A percentile compares a stretch with the other conserved stretches of the same genome.
phyloP scores from a whole-genome alignment of 164 flowering plant genomes.

The Litsea cubeba region DNA sequence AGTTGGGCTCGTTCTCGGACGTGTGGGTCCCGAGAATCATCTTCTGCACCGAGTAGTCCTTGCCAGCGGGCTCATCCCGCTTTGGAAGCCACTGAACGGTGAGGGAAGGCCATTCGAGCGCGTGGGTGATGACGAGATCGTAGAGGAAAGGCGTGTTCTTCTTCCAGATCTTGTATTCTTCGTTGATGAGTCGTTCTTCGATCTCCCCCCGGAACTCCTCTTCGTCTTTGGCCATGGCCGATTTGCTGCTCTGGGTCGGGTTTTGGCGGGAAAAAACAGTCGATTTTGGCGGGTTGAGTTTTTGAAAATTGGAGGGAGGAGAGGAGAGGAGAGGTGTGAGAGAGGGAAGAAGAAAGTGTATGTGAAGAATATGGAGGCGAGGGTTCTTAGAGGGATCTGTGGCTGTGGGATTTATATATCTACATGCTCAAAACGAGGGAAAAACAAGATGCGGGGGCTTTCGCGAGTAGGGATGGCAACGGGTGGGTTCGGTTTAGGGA shows the following conservation, averaged over 20 bases:
- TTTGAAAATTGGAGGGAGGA: slow-evolving; percentile 9
- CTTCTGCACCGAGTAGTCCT: slow-evolving; percentile 91
- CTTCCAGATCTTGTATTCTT: slow-evolving; percentile 99
- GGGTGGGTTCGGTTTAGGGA: too few species aligned
- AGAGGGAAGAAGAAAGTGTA: neutral
- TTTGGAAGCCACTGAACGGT: slow-evolving; percentile 97
- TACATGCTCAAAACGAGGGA: neutral
- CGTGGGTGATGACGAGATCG: slow-evolving; percentile 93
- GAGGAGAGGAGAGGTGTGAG: neutral
- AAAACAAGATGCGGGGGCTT: neutral
- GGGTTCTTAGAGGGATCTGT: neutral
- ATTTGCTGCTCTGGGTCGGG: neutral
- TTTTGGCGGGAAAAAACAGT: slow-evolving; percentile 7
- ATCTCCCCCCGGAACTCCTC: slow-evolving; percentile 86
- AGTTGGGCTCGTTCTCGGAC: slow-evolving; percentile 94
- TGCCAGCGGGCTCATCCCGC: slow-evolving; percentile 83
- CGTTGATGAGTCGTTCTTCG: slow-evolving; percentile 86
- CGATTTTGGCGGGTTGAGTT: neutral
- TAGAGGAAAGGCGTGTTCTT: slow-evolving; percentile 93
- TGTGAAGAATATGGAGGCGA: neutral
- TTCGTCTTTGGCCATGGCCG: slow-evolving; percentile 70
- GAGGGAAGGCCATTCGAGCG: slow-evolving; percentile 96
- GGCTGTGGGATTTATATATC: neutral
- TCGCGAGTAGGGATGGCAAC: too few species aligned
- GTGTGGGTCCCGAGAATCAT: slow-evolving; percentile 92